Base-by-base conservation (phyloP, 2,329 filamentous ascomycete genomes). In the Diplocarpon rosae region DNA sequence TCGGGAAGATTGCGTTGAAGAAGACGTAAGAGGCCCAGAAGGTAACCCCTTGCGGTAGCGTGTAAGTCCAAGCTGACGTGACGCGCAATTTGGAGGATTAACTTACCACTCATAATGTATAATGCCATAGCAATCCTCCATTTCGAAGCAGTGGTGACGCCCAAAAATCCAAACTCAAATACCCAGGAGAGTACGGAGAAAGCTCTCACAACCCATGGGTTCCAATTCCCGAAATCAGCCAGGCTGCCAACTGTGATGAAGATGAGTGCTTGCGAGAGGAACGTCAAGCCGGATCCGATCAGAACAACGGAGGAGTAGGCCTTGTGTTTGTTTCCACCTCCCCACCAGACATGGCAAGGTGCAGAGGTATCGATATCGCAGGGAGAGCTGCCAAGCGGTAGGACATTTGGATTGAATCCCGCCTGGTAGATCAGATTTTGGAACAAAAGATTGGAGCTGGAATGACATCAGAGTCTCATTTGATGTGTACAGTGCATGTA, bases 11-110 rank as follows among this genome's bases (percentile, higher is more conserved):
- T 4, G 57, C 58, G 36, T 59, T 60, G 50, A 59, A 61, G 34
- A 61, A 61, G 28, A 60, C 58, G 31, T 60, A 60, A 2, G 57
- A 60, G 3, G 57, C 52, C 57, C 56, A 58, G 47, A 54, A 61
- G 11, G 56, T 56, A 29, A 59, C 51, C 29, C 56, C 57, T 61
- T 31, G 11, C 13, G 30, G 15, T 7, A 36, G 37, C 11, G 2
- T 2, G 33, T 42, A 11, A 40, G 37, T 33, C 34, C 24, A n/a
- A 3, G 8, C 12, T 20, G 30, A 1, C 8, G 9, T 10, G 2
- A 15, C 6, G 1, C 3, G 37, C 7, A 29, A 34, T 5, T 31
- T 31, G 12, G 13, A 3, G n/a, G 27, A 29, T 16, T n/a, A 16
- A 51, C 55, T 48, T 52, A 59, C 58, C 55, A 42, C 57, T 59